Percentiles rank a stretch among this genome's conserved stretches.
phyloP scores from a whole-genome alignment of 73 alveolate genomes.

The Tetrahymena elliotti region DNA sequence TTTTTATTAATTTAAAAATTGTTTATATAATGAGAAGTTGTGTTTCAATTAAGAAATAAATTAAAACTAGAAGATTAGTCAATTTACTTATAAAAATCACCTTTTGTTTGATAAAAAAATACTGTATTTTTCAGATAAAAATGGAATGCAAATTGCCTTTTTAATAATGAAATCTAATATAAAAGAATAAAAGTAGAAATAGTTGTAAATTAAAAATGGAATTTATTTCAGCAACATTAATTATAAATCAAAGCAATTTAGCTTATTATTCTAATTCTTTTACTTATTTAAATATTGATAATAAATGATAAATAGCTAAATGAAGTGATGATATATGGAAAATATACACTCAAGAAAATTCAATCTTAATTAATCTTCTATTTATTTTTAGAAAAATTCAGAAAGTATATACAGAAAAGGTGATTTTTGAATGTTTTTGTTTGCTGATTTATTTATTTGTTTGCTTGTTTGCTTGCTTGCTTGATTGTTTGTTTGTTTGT shows the following conservation, averaged over 20 bases:
- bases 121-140: too few relatives aligned
- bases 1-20: too few relatives aligned
- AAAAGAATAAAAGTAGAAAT: too few relatives aligned
- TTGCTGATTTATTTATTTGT: too few relatives aligned
- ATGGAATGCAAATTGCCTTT: too few relatives aligned
- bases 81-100: background rate
- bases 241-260: too few relatives aligned
- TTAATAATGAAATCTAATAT: too few relatives aligned
- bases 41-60: background rate
- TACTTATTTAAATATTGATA: background rate
- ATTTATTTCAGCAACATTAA: background rate
- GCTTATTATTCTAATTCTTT: background rate
- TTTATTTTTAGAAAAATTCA: background rate
- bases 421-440: too few relatives aligned
- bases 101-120: too few relatives aligned
- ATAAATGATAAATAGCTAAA: too few relatives aligned
- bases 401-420: background rate
- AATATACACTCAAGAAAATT: background rate
- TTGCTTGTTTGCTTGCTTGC: background rate
- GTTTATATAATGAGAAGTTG: too few relatives aligned
- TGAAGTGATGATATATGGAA: background rate
- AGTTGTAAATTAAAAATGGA: too few relatives aligned
- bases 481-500: background rate
- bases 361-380: background rate
- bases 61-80: background rate